Base-by-base conservation (phyloP, 441 rosid species). In the Raphanus hybrid region DNA sequence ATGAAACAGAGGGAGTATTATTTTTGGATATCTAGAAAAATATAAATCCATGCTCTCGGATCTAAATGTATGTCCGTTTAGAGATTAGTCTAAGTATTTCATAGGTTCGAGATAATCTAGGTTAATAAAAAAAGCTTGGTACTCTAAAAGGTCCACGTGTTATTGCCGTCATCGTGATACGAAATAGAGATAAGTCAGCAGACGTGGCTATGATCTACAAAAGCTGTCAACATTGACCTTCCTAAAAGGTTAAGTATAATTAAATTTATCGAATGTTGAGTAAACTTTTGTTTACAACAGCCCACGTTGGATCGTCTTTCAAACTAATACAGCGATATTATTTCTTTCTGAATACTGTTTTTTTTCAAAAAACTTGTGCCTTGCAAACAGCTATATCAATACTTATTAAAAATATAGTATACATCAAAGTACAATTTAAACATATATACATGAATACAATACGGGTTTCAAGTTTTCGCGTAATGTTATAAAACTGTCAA, bases 211-310 rank as follows among this genome's bases (percentile, higher is more conserved):
- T 78, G 78, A 78, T 68, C 20, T 32, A 45, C 20, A 35, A 43
- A 9, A 71, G 73, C 81, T 78, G 70, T 68, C 67, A 29, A 67
- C 69, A 61, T 67, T 73, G 77, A 77, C 80, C 67, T 70, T 57
- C 10, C 2, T 29, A 8, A 29, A 27, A 37, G 9, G 11, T 23
- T 63, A 11, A 15, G 6, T 52, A 9, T 9, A 23, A 52, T 62
- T 52, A 50, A 15, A 35, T 15, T 52, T 50, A 20, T 61, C 64
- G 1, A 20, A 61, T 23, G 37, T 62, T 48, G 61, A 69, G 43
- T 32, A 18, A 45, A 39, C 52, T 23, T 35, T 66, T 32, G 2
- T 62, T 61, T 60, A 69, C 35, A 67, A 29, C 27, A 27, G 8
- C 48, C 35, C 70, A 76, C 70, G 69, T 61, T 75, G 12, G 41